Percentiles rank a stretch among this genome's conserved stretches.
phyloP scores from a whole-genome alignment of 306 rosid species.

The Alnus glutinosa region DNA sequence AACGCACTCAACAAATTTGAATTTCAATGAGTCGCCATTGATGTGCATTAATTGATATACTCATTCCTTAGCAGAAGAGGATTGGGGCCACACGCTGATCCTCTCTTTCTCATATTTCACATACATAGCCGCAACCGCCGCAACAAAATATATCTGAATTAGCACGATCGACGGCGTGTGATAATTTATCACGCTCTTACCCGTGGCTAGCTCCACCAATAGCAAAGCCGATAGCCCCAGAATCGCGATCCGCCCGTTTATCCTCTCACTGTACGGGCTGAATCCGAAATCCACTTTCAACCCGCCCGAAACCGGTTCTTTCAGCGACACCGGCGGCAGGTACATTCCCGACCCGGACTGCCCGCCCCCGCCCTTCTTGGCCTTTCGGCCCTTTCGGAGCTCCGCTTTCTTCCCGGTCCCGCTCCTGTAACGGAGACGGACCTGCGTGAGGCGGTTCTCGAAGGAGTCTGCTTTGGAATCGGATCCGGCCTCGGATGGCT shows the following conservation, averaged over 20 bases:
- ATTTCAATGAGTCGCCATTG: not conserved
- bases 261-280: slow-evolving; percentile 67
- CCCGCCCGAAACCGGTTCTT: slow-evolving; percentile 66
- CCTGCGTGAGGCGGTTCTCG: slow-evolving; percentile 50
- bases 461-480: slow-evolving; percentile 35
- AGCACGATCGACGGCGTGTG: slow-evolving; percentile 68
- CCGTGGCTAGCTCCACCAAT: slow-evolving; percentile 82
- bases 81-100: slow-evolving; percentile 71
- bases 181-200: slow-evolving; percentile 69
- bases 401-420: slow-evolving; percentile 90
- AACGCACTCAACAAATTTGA: not conserved
- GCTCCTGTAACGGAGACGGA: slow-evolving; percentile 67
- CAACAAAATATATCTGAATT: slow-evolving; percentile 75
- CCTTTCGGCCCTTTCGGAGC: slow-evolving; percentile 53
- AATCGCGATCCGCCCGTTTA: slow-evolving; percentile 70
- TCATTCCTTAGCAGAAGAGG: slow-evolving; percentile 17
- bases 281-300: slow-evolving; percentile 77
- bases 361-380: slow-evolving; percentile 37
- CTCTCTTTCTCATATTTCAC: slow-evolving; percentile 80
- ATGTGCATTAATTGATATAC: not conserved
- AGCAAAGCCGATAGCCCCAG: slow-evolving; percentile 72
- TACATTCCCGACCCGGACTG: slow-evolving; percentile 45
- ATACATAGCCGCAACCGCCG: slow-evolving; percentile 63
- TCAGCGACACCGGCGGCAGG: slow-evolving; percentile 79
- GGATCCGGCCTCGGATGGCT: slow-evolving; percentile 21